Evolutionary conservation across 306 rosid genomes (phyloP).

Genomic region (Glycine latifolia): DNA sequence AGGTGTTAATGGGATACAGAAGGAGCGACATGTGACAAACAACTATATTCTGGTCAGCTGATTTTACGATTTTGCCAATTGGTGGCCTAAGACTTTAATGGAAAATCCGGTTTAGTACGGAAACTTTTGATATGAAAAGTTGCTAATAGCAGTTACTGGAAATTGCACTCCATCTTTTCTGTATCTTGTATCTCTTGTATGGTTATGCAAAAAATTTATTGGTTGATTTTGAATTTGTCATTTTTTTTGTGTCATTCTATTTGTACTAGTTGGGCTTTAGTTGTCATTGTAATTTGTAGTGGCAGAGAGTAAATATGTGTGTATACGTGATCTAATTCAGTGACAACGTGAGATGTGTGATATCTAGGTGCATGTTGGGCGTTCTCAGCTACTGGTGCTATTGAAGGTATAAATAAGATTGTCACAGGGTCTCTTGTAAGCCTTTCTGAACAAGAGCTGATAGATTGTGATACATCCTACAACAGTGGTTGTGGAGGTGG

Average conservation of each 20-base stretch:
- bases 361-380: conserved; percentile 93
- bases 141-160: neutral
- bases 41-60: neutral
- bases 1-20: neutral
- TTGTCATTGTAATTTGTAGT: conserved; percentile 1
- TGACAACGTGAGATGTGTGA: conserved; percentile 30
- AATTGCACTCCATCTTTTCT: neutral
- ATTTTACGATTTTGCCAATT: conserved; percentile 1
- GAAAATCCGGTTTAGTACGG: too few relatives aligned
- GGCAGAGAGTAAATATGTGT: neutral
- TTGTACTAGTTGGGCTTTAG: neutral
- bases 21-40: neutral
- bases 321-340: neutral
- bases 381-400: conserved; percentile 91
- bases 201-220: neutral
- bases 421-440: conserved; percentile 85
- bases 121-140: neutral
- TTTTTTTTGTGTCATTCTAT: neutral
- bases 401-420: conserved; percentile 92
- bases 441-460: conserved; percentile 89
- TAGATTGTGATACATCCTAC: conserved; percentile 79
- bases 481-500: conserved; percentile 88
- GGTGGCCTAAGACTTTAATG: neutral
- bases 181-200: neutral
- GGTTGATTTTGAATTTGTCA: neutral